Percentiles rank a stretch among this genome's conserved stretches.
phyloP scores from a whole-genome alignment of 2,329 filamentous ascomycete genomes.

The Aureobasidium sp. region DNA sequence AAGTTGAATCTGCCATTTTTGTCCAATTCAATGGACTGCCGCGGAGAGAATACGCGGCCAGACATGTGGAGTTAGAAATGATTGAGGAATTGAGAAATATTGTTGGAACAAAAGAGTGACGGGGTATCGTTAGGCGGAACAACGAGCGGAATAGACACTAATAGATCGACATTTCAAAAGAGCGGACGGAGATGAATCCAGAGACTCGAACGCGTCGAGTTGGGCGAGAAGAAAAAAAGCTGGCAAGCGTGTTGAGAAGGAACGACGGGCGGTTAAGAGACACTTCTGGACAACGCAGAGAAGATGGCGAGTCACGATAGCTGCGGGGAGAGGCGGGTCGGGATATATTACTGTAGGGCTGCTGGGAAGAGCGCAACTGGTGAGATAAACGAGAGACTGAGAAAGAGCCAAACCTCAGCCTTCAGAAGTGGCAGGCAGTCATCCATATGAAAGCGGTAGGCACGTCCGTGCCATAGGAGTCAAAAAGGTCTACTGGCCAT shows the following conservation, averaged over 20 bases:
- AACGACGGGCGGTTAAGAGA: background rate
- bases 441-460: constrained; percentile 1
- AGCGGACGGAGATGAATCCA: constrained; percentile 1
- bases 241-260: constrained; percentile 5
- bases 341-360: constrained; percentile 1
- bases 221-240: constrained; percentile 6
- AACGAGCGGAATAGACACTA: constrained; percentile 10
- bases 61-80: constrained; percentile 12
- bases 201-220: background rate
- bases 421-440: constrained; percentile 1
- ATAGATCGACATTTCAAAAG: constrained; percentile 13
- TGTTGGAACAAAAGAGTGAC: constrained; percentile 12
- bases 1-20: constrained; percentile 4
- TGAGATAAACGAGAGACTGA: constrained; percentile 6
- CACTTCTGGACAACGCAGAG: constrained; percentile 2
- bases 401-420: constrained; percentile 1
- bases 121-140: background rate
- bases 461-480: constrained; percentile 10
- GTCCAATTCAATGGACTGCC: constrained; percentile 14
- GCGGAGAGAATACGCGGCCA: constrained; percentile 12
- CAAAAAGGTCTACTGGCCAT: constrained; percentile 8
- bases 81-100: background rate
- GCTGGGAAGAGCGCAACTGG: constrained; percentile 4
- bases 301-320: constrained; percentile 7
- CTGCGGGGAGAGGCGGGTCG: constrained; percentile 4